These are phyloP conservation scores for Orbilia quercus DNA, from an alignment of 2,329 filamentous ascomycete species.

Conservation along the genomic window DNA sequence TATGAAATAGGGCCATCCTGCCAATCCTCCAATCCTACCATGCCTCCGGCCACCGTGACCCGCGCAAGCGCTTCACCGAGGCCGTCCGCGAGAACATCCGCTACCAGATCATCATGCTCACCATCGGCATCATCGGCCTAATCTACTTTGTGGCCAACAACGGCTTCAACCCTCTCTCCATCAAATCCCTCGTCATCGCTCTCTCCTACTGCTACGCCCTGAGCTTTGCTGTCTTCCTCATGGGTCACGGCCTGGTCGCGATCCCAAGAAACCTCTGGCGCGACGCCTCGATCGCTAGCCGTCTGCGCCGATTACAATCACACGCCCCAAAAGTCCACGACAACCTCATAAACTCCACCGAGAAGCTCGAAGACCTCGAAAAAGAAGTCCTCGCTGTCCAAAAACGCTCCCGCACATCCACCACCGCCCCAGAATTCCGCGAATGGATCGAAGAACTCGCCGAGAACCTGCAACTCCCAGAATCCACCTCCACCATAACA, in stretches of 20 bases:
- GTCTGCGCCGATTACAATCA: conserved; percentile 78
- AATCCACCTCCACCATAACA: conserved; percentile 62
- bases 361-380: conserved; percentile 83
- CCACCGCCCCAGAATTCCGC: conserved; percentile 77
- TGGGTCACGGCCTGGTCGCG: conserved; percentile 95
- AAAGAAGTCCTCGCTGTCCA: conserved; percentile 81
- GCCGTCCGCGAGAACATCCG: conserved; percentile 87
- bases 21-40: conserved; percentile 93
- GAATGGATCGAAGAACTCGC: conserved; percentile 97
- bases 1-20: conserved; percentile 69
- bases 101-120: conserved; percentile 84
- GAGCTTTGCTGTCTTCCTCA: conserved; percentile 90
- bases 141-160: conserved; percentile 85
- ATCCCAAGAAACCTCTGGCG: conserved; percentile 84
- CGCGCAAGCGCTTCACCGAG: conserved; percentile 81
- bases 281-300: conserved; percentile 79
- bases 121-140: conserved; percentile 75
- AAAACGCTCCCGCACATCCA: conserved; percentile 75
- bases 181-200: conserved; percentile 91
- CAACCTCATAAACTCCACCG: conserved; percentile 83
- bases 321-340: conserved; percentile 86
- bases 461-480: conserved; percentile 78
- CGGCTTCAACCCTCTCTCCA: conserved; percentile 75
- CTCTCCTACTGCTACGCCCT: conserved; percentile 94
- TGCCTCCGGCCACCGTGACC: conserved; percentile 91